Conservation (phyloP, 2,329 filamentous ascomycete genomes). For the Botrytis byssoidea region DNA sequence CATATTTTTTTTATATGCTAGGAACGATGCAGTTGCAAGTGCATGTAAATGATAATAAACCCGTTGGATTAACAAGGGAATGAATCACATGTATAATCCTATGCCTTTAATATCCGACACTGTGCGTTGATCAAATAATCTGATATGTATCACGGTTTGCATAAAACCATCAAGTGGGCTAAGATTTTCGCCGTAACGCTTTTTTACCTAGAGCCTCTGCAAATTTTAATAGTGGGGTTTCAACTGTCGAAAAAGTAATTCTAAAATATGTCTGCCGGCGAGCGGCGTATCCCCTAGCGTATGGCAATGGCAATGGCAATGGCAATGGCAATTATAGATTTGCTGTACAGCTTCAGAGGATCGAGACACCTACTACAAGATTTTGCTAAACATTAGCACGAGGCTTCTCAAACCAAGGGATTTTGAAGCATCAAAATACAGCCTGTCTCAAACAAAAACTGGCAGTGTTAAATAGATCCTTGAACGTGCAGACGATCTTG, state of each 20-base stretch:
- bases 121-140: background rate
- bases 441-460: background rate
- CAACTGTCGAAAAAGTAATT: background rate
- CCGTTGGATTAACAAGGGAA: background rate
- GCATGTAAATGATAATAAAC: background rate
- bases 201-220: background rate
- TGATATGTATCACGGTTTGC: background rate
- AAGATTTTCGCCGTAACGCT: background rate
- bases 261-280: background rate
- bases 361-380: background rate
- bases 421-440: background rate
- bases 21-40: background rate
- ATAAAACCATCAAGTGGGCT: background rate
- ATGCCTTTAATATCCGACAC: background rate
- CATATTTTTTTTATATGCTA: background rate
- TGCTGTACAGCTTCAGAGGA: background rate
- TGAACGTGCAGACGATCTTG: background rate
- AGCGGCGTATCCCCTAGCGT: background rate
- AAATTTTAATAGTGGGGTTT: slow-evolving; percentile 13
- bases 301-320: background rate
- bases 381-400: background rate
- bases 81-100: background rate
- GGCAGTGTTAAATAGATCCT: background rate
- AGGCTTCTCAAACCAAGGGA: background rate
- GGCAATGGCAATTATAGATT: background rate